Percentiles rank a stretch among this genome's conserved stretches.
These are phyloP conservation scores for Amaranthus tricolor DNA, from an alignment of 179 eudicot genomes.

Conservation along the genomic window DNA sequence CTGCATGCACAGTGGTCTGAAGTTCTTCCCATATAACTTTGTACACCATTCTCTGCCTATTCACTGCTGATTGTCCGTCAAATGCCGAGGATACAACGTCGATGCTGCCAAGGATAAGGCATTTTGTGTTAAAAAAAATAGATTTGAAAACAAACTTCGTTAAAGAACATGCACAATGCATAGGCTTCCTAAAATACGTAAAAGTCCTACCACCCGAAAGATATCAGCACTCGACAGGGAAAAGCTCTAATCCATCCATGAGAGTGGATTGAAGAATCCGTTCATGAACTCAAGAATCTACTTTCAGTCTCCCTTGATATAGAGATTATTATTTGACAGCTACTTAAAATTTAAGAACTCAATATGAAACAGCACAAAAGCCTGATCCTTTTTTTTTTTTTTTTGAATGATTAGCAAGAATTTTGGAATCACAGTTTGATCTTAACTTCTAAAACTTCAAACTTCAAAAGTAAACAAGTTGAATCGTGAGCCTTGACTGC, in stretches of 20 bases:
- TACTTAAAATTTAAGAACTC: too few species aligned
- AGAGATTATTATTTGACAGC: neutral
- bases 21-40: constrained; percentile 97
- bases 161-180: constrained; percentile 5
- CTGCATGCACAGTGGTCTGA: constrained; percentile 85
- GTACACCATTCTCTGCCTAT: constrained; percentile 95
- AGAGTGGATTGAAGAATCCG: neutral
- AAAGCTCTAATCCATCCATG: neutral
- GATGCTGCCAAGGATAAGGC: constrained; percentile 45
- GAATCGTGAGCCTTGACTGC: neutral
- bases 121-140: too few species aligned
- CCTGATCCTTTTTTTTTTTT: too few species aligned
- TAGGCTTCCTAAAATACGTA: neutral
- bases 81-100: constrained; percentile 75
- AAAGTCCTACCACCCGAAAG: too few species aligned
- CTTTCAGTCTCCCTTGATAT: too few species aligned
- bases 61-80: constrained; percentile 83
- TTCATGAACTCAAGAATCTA: too few species aligned
- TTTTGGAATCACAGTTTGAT: neutral
- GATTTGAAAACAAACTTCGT: neutral
- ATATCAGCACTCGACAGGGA: neutral
- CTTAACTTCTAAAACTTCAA: neutral
- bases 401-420: neutral
- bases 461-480: neutral
- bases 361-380: neutral